A percentile compares a stretch with the other conserved stretches of the same genome.
These are phyloP conservation scores for Coemansia sp. DNA, from an alignment of 192 early-diverging fungal species.

Conservation along the genomic window DNA sequence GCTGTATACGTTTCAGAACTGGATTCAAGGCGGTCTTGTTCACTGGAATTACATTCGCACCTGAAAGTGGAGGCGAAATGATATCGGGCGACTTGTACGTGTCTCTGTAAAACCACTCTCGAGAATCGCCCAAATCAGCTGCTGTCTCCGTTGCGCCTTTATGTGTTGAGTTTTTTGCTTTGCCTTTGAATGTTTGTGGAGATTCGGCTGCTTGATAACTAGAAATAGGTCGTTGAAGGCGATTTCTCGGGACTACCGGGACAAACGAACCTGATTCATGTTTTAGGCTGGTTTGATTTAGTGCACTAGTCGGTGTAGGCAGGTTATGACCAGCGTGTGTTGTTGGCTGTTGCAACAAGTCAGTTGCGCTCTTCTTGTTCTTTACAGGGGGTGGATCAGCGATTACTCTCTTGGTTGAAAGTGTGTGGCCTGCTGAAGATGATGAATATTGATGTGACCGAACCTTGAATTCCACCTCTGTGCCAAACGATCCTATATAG, in stretches of 20 bases:
- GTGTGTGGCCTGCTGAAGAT: background rate
- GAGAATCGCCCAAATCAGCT: background rate
- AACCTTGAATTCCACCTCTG: background rate
- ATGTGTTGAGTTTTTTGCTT: background rate
- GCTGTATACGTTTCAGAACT: background rate
- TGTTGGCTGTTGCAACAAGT: background rate
- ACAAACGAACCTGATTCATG: background rate
- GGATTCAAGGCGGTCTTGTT: background rate
- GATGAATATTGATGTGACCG: background rate
- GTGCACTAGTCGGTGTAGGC: background rate
- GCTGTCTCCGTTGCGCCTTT: background rate
- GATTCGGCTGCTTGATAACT: too few relatives aligned
- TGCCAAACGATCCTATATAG: conserved; percentile 2
- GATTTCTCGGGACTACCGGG: too few relatives aligned
- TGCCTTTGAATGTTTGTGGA: background rate
- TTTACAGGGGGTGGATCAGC: background rate
- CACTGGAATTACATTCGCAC: background rate
- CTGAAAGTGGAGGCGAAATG: background rate
- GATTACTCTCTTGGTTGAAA: background rate
- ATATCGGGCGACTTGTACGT: background rate
- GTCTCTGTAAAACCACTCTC: background rate
- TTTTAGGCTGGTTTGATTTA: background rate
- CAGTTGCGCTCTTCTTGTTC: background rate
- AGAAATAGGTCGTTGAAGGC: too few relatives aligned
- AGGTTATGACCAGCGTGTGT: too few relatives aligned